phyloP scores from a whole-genome alignment of 805 yeast species.

The Candida railenensis region DNA sequence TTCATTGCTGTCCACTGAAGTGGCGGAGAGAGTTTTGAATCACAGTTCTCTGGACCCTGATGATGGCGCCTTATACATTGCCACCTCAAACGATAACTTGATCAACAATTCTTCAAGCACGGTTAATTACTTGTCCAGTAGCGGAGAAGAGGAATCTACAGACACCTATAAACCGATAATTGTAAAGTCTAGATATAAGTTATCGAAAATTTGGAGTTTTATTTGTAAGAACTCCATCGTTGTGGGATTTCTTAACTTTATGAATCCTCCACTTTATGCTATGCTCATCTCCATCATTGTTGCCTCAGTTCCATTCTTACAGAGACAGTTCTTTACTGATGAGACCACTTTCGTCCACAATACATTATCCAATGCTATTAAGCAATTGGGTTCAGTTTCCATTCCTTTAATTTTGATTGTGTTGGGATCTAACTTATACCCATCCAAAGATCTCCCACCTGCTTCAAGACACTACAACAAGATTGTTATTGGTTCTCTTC shows the following conservation, averaged over 20 bases:
- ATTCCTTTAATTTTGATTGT: conserved; percentile 76
- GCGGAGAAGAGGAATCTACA: conserved; percentile 1
- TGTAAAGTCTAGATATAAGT: background rate
- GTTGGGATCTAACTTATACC: conserved; percentile 75
- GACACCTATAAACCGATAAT: conserved; percentile 4
- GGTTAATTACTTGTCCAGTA: background rate
- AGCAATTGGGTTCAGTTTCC: conserved; percentile 69
- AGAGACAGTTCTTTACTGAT: conserved; percentile 52
- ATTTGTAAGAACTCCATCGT: conserved; percentile 10
- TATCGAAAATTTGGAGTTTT: background rate
- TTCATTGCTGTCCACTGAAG: background rate
- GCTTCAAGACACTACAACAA: conserved; percentile 60
- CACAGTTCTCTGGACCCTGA: background rate
- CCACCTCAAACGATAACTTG: background rate
- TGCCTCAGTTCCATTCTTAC: conserved; percentile 63
- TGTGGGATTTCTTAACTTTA: conserved; percentile 36
- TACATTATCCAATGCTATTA: conserved; percentile 62
- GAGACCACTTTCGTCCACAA: conserved; percentile 60
- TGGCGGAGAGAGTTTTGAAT: background rate
- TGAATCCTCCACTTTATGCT: conserved; percentile 85
- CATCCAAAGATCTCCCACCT: conserved; percentile 66
- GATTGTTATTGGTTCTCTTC: conserved; percentile 64
- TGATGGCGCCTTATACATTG: background rate
- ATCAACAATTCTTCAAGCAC: background rate
- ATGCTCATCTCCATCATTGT: conserved; percentile 68